These are phyloP conservation scores for Scedosporium boydii DNA, from an alignment of 2,329 filamentous ascomycete species.

Conservation along the genomic window DNA sequence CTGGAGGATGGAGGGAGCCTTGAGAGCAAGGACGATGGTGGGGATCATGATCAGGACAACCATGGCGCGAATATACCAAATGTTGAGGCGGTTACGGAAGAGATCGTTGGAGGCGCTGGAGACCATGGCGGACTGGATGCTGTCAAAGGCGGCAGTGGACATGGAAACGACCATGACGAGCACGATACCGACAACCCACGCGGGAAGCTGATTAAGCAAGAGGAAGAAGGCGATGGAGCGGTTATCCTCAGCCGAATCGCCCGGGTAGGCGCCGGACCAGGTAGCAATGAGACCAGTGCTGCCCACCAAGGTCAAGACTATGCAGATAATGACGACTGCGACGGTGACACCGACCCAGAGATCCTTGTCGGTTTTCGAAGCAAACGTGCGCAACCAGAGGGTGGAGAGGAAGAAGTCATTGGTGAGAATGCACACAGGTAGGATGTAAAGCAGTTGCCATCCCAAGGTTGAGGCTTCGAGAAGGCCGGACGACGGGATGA, in stretches of 20 bases:
- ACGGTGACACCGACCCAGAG: slow-evolving; percentile 65
- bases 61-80: slow-evolving; percentile 60
- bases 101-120: slow-evolving; percentile 78
- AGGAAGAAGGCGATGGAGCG: slow-evolving; percentile 68
- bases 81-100: slow-evolving; percentile 70
- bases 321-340: slow-evolving; percentile 53
- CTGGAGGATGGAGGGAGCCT: slow-evolving; percentile 64
- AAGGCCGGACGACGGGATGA: slow-evolving; percentile 60
- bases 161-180: slow-evolving; percentile 73
- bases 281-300: slow-evolving; percentile 64
- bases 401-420: slow-evolving; percentile 82
- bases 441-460: slow-evolving; percentile 79
- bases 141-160: slow-evolving; percentile 71
- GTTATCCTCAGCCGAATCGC: slow-evolving; percentile 46
- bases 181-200: slow-evolving; percentile 74
- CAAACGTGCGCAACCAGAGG: slow-evolving; percentile 79
- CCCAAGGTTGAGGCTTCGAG: slow-evolving; percentile 62
- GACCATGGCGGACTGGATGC: slow-evolving; percentile 73
- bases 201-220: slow-evolving; percentile 60
- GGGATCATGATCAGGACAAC: slow-evolving; percentile 69
- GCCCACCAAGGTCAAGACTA: slow-evolving; percentile 65
- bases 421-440: slow-evolving; percentile 70
- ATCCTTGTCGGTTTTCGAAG: slow-evolving; percentile 68
- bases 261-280: slow-evolving; percentile 65
- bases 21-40: slow-evolving; percentile 63